Percentiles rank a stretch among this genome's conserved stretches.
phyloP scores from a whole-genome alignment of 164 flowering plant genomes.

The Liriodendron chinense region DNA sequence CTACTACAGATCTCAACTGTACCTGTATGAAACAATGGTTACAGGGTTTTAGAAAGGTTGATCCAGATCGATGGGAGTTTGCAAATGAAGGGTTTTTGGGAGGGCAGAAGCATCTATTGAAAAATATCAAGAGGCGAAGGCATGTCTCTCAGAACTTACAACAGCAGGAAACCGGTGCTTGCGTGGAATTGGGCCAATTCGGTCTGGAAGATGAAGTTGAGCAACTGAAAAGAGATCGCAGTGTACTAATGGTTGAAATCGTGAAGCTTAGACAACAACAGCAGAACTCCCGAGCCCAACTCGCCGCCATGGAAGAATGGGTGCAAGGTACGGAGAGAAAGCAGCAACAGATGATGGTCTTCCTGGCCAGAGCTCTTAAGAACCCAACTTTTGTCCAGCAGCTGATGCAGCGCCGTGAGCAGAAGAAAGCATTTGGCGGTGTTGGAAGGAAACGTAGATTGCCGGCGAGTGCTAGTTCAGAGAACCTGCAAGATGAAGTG shows the following conservation, averaged over 20 bases:
- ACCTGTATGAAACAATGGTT: constrained; percentile 5
- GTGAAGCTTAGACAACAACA: constrained; percentile 62
- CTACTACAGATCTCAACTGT: constrained; percentile 4
- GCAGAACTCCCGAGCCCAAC: constrained; percentile 33
- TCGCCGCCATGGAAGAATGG: constrained; percentile 46
- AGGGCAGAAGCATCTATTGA: constrained; percentile 80
- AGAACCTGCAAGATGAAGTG: constrained; percentile 20
- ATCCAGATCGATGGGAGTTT: constrained; percentile 91
- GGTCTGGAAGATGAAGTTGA: constrained; percentile 61
- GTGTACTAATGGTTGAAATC: constrained; percentile 49
- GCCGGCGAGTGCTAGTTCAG: constrained; percentile 15
- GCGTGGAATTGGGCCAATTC: constrained; percentile 55
- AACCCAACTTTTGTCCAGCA: constrained; percentile 54
- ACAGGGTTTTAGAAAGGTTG: constrained; percentile 88
- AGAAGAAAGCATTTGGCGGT: constrained; percentile 22
- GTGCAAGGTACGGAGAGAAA: constrained; percentile 45
- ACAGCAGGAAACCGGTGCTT: constrained; percentile 32
- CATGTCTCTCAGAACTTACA: constrained; percentile 27
- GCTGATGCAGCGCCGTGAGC: constrained; percentile 24
- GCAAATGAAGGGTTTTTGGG: constrained; percentile 80
- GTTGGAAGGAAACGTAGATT: constrained; percentile 38
- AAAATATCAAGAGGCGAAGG: constrained; percentile 67
- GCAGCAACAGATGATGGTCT: constrained; percentile 65
- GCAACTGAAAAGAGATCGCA: constrained; percentile 52
- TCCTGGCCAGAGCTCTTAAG: constrained; percentile 60